A percentile compares a stretch with the other conserved stretches of the same genome.
Evolutionary conservation across 2,329 filamentous ascomycete species (phyloP).

Genomic region (Sclerotinia trifoliorum): DNA sequence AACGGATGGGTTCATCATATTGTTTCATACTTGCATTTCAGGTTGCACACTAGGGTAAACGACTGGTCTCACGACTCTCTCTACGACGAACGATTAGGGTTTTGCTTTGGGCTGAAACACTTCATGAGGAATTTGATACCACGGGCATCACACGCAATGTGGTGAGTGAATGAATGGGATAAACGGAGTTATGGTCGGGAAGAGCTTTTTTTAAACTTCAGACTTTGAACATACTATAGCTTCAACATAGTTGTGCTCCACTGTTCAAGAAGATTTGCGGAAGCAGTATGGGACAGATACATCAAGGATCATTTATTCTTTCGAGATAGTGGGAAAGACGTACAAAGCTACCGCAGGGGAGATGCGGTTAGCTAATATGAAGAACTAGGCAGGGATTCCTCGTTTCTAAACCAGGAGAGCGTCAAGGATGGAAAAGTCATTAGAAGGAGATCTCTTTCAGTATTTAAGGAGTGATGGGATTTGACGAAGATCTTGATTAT

Average conservation of each 20-base stretch:
- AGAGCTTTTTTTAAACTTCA: background rate
- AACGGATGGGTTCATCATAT: background rate
- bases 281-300: background rate
- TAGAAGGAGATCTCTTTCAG: no score
- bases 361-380: no score
- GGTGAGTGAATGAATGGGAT: background rate
- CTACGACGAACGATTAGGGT: background rate
- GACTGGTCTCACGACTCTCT: background rate
- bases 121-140: background rate
- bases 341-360: background rate
- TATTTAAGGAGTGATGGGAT: background rate
- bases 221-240: background rate
- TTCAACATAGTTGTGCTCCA: background rate
- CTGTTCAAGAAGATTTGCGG: background rate
- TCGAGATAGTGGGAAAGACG: background rate
- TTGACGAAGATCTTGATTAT: background rate
- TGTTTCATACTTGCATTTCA: background rate
- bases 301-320: background rate
- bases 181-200: background rate
- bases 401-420: no score
- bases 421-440: no score
- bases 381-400: no score
- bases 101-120: background rate
- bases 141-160: background rate
- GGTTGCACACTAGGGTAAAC: conserved; percentile 6